Conservation (phyloP, 2,329 filamentous ascomycete genomes). For the Aspergillus clavatus region DNA sequence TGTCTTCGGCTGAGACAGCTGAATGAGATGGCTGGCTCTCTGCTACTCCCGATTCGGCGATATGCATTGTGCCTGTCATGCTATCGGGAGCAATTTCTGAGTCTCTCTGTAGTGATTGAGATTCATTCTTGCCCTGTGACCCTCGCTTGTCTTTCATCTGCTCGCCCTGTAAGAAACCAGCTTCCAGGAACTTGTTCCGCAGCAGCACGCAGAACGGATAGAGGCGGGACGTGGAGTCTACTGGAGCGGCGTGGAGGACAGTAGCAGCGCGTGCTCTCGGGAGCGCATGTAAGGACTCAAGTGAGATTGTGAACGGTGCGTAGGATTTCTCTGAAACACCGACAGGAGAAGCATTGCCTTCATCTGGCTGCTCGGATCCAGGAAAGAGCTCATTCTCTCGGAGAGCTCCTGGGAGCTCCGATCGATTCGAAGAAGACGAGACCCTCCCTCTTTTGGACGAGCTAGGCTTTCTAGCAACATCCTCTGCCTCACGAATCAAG, state of each 20-base stretch:
- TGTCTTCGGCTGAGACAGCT: neutral
- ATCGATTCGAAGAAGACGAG: neutral
- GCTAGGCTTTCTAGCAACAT: conserved; percentile 13
- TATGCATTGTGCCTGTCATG: neutral
- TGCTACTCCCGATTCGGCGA: neutral
- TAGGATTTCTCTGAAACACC: neutral
- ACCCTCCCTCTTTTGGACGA: conserved; percentile 1
- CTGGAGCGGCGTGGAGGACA: conserved; percentile 37
- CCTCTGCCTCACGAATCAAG: conserved; percentile 33
- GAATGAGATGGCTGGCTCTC: neutral
- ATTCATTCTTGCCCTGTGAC: neutral
- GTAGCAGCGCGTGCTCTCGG: conserved; percentile 34
- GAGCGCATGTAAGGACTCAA: conserved; percentile 41
- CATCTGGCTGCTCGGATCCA: neutral
- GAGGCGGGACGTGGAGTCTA: conserved; percentile 37
- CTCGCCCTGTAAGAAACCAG: conserved; percentile 38
- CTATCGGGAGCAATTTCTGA: neutral
- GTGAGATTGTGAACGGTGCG: conserved; percentile 38
- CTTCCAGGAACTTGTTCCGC: conserved; percentile 40
- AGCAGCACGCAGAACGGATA: conserved; percentile 40
- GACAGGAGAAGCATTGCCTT: neutral
- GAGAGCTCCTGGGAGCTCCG: neutral
- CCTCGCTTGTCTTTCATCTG: conserved; percentile 11
- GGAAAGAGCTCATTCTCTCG: neutral
- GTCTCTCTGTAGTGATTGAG: neutral